These are phyloP conservation scores for Lentinula lateritia DNA, from an alignment of 768 basidiomycete species.

Conservation along the genomic window DNA sequence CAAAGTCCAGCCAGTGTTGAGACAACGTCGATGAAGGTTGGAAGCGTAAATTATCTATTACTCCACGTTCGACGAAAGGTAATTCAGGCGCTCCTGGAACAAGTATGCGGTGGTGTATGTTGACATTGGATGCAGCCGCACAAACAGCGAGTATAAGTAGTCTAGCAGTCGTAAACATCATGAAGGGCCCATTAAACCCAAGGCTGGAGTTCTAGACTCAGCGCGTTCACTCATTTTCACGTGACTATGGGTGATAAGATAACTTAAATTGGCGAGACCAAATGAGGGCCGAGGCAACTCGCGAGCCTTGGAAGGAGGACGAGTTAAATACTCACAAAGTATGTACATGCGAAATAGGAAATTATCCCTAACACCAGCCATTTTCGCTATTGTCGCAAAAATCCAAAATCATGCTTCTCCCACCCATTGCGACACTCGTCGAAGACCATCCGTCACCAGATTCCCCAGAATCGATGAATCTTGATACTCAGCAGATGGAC, in stretches of 20 bases:
- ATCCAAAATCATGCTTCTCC: conserved; percentile 1
- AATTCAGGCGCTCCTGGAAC: conserved; percentile 35
- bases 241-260: neutral
- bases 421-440: neutral
- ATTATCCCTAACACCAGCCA: neutral
- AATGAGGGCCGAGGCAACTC: conserved; percentile 1
- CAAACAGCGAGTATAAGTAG: conserved; percentile 13
- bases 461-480: conserved; percentile 19
- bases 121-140: conserved; percentile 15
- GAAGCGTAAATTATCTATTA: conserved; percentile 31
- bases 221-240: neutral
- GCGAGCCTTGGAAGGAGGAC: neutral
- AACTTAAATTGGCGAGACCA: neutral
- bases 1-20: conserved; percentile 42
- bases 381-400: too few relatives aligned
- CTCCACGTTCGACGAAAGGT: conserved; percentile 38
- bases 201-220: neutral
- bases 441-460: conserved; percentile 21
- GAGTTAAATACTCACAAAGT: neutral
- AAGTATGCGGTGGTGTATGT: conserved; percentile 48
- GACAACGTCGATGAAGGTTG: conserved; percentile 34
- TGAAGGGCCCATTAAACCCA: neutral
- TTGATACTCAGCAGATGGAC: neutral
- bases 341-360: neutral
- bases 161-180: conserved; percentile 11